A percentile compares a stretch with the other conserved stretches of the same genome.
Evolutionary conservation across 208 protist genomes (phyloP).

Genomic region (Willaertia magna): DNA sequence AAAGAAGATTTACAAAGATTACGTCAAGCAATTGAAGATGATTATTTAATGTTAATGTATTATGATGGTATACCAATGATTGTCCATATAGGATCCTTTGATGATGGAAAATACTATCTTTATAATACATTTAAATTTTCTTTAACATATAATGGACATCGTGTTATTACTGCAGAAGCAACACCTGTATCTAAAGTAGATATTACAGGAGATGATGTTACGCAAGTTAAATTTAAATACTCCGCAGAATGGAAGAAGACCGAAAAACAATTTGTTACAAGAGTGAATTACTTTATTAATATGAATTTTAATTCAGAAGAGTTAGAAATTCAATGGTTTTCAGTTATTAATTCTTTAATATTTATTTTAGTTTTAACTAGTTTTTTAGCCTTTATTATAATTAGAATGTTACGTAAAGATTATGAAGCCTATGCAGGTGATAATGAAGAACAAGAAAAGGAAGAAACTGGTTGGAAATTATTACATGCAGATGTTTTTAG

Average conservation of each 20-base stretch:
- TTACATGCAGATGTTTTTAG: conserved; percentile 71
- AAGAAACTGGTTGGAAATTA: conserved; percentile 75
- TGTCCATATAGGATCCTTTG: neutral
- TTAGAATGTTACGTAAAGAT: conserved; percentile 55
- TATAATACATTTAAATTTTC: neutral
- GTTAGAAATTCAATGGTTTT: conserved; percentile 71
- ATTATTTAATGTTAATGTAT: neutral
- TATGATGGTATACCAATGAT: conserved; percentile 10
- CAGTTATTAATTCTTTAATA: conserved; percentile 66
- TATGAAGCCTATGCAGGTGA: conserved; percentile 43
- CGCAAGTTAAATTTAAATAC: neutral
- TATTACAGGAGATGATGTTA: neutral
- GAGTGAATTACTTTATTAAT: neutral
- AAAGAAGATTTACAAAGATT: neutral
- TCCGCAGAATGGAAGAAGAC: neutral
- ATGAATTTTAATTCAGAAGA: conserved; percentile 17
- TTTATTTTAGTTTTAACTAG: conserved; percentile 59
- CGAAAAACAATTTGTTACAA: neutral
- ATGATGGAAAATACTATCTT: neutral
- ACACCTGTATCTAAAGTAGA: neutral
- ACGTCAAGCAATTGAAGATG: neutral
- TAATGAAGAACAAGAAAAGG: conserved; percentile 36
- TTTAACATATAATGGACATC: neutral
- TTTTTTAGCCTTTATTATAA: conserved; percentile 55
- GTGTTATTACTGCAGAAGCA: neutral